Evolutionary conservation across 441 rosid genomes (phyloP), one percentile per base, ranked within the genome.

Genomic region (Raphanus hybrid): DNA sequence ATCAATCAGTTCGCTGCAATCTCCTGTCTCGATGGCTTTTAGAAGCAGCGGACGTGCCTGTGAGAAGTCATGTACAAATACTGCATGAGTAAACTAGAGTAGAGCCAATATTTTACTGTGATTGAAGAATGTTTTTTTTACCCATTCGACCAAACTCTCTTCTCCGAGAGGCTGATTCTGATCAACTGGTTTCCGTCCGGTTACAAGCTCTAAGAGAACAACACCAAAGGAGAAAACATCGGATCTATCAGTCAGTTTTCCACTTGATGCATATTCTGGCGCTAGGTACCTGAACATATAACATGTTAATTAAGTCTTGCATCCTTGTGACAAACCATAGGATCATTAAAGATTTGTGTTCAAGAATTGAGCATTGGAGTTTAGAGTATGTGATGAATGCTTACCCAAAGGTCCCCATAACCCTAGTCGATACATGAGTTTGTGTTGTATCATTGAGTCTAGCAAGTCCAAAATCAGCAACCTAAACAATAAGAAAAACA

Each of bases 391-490:
- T 9, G 34, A 29, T 29, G 34, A 29, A 29, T 29, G 34, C 34
- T 74, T 82, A 92, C 98, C 97, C 97, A 14, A 92, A 91, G 54
- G 97, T 92, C 3, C 97, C 98, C 97, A 94, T 92, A 64, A 94
- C 98, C 35, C 98, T 82, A 73, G 97, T 94, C 64, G 98, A 92
- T 16, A 94, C 97, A 69, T 92, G 97, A 39, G 94, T 92, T 75
- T 90, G 89, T 2, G 87, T 67, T 8, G 92, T 85, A 80, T 89
- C 93, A 23, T 84, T 87, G 11, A 91, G 90, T 80, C 84, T 92
- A 60, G 97, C 98, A 50, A 94, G 94, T 69, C 98, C 98, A 86
- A 94, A 94, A 85, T 94, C 98, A 73, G 98, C 96, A 63, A 92
- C 98, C 97, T 94, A 86, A 52, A 67, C 76, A 64, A 60, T 16